phyloP scores from a whole-genome alignment of 2,329 filamentous ascomycete species.

The Coniochaeta ligniaria region DNA sequence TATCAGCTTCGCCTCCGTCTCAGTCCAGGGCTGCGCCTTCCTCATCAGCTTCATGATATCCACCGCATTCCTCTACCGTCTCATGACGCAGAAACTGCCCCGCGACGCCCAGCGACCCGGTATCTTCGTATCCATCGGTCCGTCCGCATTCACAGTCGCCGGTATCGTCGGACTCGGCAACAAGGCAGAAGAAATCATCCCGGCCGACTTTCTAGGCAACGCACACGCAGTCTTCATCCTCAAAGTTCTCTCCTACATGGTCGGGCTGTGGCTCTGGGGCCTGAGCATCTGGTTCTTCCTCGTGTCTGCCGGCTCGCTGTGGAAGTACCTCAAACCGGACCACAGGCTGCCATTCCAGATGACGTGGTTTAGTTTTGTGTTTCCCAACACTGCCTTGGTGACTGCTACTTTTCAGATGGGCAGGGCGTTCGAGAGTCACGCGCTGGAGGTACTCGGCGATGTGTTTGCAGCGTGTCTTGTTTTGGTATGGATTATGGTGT shows the following conservation, averaged over 20 bases:
- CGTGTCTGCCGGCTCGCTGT: slow-evolving; percentile 69
- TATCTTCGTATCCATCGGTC: slow-evolving; percentile 81
- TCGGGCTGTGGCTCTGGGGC: slow-evolving; percentile 74
- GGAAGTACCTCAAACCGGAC: slow-evolving; percentile 51
- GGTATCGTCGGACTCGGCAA: slow-evolving; percentile 38
- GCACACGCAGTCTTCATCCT: slow-evolving; percentile 35
- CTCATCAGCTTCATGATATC: slow-evolving; percentile 69
- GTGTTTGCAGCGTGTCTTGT: slow-evolving; percentile 61
- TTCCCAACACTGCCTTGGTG: slow-evolving; percentile 71
- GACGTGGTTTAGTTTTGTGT: slow-evolving; percentile 81
- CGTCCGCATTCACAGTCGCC: slow-evolving; percentile 52
- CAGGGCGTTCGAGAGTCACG: slow-evolving; percentile 47
- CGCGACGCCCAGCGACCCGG: slow-evolving; percentile 68
- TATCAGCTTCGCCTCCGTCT: slow-evolving; percentile 40
- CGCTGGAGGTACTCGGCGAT: slow-evolving; percentile 61
- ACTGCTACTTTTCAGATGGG: slow-evolving; percentile 69
- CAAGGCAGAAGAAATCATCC: slow-evolving; percentile 34
- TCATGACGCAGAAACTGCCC: slow-evolving; percentile 84
- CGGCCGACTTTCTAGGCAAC: slow-evolving; percentile 32
- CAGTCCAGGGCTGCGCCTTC: slow-evolving; percentile 47
- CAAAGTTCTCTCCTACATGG: slow-evolving; percentile 47
- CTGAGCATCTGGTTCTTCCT: slow-evolving; percentile 82
- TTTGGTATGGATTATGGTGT: slow-evolving; percentile 61
- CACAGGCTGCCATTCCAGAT: slow-evolving; percentile 66
- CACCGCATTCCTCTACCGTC: slow-evolving; percentile 73